Evolutionary conservation across 768 basidiomycete species (phyloP), one percentile per base, ranked within the genome.

Genomic region (Trametes cingulata): DNA sequence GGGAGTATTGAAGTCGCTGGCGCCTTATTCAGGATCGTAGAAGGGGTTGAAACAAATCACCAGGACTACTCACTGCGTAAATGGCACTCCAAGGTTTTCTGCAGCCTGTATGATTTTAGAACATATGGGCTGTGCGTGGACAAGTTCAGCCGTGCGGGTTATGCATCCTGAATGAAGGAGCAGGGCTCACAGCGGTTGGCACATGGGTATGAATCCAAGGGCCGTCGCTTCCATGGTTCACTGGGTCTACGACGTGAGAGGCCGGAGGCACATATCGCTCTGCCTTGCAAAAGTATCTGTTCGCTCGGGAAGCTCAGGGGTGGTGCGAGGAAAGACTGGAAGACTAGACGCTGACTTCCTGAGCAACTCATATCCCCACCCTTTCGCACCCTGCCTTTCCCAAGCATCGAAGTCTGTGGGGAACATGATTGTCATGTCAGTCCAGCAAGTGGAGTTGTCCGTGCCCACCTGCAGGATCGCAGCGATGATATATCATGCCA

Each of bases 401-500:
- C 71, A 68, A 3, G 41, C 52, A 33, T 68, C 66, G 53, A 68
- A 68, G 35, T 70, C 69, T 70, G 43, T 13, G 27, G 36, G 25
- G 13, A 27, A 9, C 1, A 6, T 27, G 14, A 41, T 4, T 1
- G 25, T 5, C 29, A 19, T n/a, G 3, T 19, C 8, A 6, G 33
- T 17, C n/a, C n/a, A 35, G 17, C 29, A 2, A 19, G n/a, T 7
- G 7, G 39, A 15, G n/a, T 40, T 40, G 5, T 13, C 4, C 14
- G 14, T 40, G 13, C 39, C 6, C 14, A 67, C 68, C 71, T 56
- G 65, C 58, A n/a, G 68, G 68, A 17, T 64, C 63, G 37, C 65
- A 58, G 17, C 56, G 67, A 36, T 71, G 67, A 40, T 68, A 69
- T 19, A 72, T 64, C 37, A 65, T 42, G 4, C 68, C 71, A 47